Evolutionary conservation across 2,329 filamentous ascomycete species (phyloP).

Genomic region (Fusarium brachygibbosum): DNA sequence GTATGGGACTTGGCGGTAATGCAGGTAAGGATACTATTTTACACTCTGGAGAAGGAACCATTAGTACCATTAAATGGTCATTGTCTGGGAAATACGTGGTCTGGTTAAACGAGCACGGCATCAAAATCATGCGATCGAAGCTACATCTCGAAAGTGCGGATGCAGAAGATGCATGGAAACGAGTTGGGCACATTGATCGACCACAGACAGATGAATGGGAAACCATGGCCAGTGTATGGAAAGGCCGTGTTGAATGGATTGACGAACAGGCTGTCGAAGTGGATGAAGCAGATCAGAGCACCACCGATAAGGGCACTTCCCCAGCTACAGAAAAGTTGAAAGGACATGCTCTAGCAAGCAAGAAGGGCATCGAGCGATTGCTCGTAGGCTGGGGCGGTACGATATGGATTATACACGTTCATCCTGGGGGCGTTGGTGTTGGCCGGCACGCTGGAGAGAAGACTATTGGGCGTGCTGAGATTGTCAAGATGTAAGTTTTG

Average conservation of each 20-base stretch:
- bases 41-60: slow-evolving; percentile 91
- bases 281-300: slow-evolving; percentile 69
- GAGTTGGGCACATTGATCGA: slow-evolving; percentile 91
- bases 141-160: slow-evolving; percentile 82
- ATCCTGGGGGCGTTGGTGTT: slow-evolving; percentile 76
- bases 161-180: slow-evolving; percentile 89
- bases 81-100: slow-evolving; percentile 90
- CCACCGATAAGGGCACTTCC: slow-evolving; percentile 55
- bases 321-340: slow-evolving; percentile 63
- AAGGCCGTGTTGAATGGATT: slow-evolving; percentile 91
- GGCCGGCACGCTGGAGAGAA: slow-evolving; percentile 78
- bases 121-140: slow-evolving; percentile 97
- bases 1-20: slow-evolving; percentile 83
- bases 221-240: slow-evolving; percentile 97
- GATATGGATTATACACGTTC: slow-evolving; percentile 95
- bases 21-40: slow-evolving; percentile 87
- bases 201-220: slow-evolving; percentile 92
- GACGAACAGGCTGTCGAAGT: slow-evolving; percentile 84
- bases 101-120: slow-evolving; percentile 97
- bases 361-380: slow-evolving; percentile 77
- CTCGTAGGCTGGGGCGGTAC: slow-evolving; percentile 96
- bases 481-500: slow-evolving; percentile 86
- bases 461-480: slow-evolving; percentile 84
- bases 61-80: slow-evolving; percentile 95
- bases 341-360: slow-evolving; percentile 63